Conservation (phyloP, 495 filamentous ascomycete species). For the Parmelia sp. region DNA sequence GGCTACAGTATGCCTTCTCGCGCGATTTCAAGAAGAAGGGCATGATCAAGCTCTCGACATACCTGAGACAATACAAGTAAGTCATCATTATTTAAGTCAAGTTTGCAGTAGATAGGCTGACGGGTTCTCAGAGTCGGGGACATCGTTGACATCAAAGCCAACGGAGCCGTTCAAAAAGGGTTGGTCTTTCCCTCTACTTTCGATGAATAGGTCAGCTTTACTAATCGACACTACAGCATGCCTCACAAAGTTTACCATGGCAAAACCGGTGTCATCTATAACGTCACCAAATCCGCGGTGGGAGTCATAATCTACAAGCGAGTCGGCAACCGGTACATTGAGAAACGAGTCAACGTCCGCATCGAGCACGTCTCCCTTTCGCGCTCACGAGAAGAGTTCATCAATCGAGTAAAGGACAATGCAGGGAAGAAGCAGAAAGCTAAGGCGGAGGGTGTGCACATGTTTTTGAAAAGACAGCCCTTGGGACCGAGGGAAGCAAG, state of each 20-base stretch:
- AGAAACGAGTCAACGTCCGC: slow-evolving; percentile 99
- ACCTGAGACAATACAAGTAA: slow-evolving; percentile 86
- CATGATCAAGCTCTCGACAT: slow-evolving; percentile 81
- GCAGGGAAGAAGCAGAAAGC: slow-evolving; percentile 84
- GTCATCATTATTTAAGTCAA: slow-evolving; percentile 26
- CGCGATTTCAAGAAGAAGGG: slow-evolving; percentile 90
- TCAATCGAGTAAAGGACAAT: slow-evolving; percentile 93
- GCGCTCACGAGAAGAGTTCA: slow-evolving; percentile 89
- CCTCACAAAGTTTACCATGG: slow-evolving; percentile 99
- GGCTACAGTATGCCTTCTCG: slow-evolving; percentile 75
- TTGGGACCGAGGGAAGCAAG: slow-evolving; percentile 69
- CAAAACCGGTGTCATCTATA: slow-evolving; percentile 97
- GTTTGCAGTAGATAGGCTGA: slow-evolving; percentile 20
- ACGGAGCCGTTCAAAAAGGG: slow-evolving; percentile 98
- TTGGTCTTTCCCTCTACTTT: slow-evolving; percentile 43
- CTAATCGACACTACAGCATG: slow-evolving; percentile 60
- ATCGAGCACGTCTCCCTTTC: slow-evolving; percentile 94
- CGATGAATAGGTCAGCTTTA: slow-evolving; percentile 9
- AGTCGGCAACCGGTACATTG: slow-evolving; percentile 95
- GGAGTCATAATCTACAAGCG: slow-evolving; percentile 98
- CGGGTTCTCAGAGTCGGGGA: slow-evolving; percentile 75
- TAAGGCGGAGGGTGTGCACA: slow-evolving; percentile 76
- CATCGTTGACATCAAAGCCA: slow-evolving; percentile 93
- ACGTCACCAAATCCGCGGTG: slow-evolving; percentile 90
- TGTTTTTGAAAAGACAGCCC: slow-evolving; percentile 89